Evolutionary conservation across 441 rosid genomes (phyloP).

Genomic region (Erodium texanum): DNA sequence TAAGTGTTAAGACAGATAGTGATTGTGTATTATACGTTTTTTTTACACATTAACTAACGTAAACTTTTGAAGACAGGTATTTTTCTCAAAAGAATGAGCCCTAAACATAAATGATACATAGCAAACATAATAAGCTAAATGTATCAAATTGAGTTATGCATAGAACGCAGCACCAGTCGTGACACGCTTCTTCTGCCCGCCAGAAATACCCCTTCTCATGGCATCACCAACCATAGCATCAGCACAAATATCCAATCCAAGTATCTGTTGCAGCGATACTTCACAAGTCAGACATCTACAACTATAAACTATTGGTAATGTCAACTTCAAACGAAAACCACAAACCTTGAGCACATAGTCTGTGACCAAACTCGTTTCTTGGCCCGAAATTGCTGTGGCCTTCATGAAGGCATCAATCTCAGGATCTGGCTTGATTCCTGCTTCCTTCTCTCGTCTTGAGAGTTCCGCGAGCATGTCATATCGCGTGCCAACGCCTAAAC

Average conservation of each 20-base stretch:
- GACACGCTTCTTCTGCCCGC: slow-evolving; percentile 84
- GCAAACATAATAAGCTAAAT: not conserved
- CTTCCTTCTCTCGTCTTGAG: slow-evolving; percentile 49
- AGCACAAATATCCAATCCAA: slow-evolving; percentile 86
- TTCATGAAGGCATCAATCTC: slow-evolving; percentile 68
- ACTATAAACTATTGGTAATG: too few relatives aligned
- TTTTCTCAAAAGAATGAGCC: too few relatives aligned
- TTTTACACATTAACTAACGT: too few relatives aligned
- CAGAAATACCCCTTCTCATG: slow-evolving; percentile 74
- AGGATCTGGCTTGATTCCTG: slow-evolving; percentile 60
- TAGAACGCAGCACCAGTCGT: slow-evolving; percentile 55
- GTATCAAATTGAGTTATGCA: not conserved
- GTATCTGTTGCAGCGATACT: slow-evolving; percentile 32
- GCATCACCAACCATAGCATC: slow-evolving; percentile 87
- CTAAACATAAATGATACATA: not conserved
- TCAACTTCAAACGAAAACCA: not conserved
- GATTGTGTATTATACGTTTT: too few relatives aligned
- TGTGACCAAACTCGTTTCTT: slow-evolving; percentile 49
- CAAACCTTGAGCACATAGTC: slow-evolving; percentile 58
- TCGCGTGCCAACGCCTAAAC: slow-evolving; percentile 64
- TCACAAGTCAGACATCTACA: not conserved
- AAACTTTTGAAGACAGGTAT: too few relatives aligned
- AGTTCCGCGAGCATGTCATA: slow-evolving; percentile 45
- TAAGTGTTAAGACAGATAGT: too few relatives aligned
- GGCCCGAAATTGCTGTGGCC: slow-evolving; percentile 60